Percentiles rank a stretch among this genome's conserved stretches.
These are phyloP conservation scores for Knufia petricola DNA, from an alignment of 2,329 filamentous ascomycete species.

Conservation along the genomic window DNA sequence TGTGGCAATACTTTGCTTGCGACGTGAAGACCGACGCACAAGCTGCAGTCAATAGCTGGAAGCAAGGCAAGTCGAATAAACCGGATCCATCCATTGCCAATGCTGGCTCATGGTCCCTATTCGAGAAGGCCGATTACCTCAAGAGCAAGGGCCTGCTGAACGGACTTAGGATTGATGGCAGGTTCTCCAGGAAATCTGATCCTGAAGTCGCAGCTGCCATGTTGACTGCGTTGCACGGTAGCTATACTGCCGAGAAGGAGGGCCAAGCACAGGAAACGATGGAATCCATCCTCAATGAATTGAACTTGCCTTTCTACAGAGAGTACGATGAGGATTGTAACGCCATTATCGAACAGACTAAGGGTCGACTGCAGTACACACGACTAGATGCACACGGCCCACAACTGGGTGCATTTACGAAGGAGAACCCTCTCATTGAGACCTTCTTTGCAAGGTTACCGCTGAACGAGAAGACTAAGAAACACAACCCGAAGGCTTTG, in stretches of 20 bases:
- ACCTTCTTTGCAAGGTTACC: constrained; percentile 89
- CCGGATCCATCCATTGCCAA: constrained; percentile 46
- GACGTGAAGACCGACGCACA: constrained; percentile 65
- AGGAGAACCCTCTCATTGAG: constrained; percentile 75
- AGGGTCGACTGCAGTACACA: constrained; percentile 89
- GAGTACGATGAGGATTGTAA: constrained; percentile 81
- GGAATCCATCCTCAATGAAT: constrained; percentile 60
- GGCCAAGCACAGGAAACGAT: constrained; percentile 44
- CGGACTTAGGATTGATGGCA: constrained; percentile 65
- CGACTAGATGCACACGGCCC: constrained; percentile 88
- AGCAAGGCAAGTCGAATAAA: constrained; percentile 47
- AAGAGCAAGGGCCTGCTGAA: constrained; percentile 60
- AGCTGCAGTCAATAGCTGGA: constrained; percentile 63
- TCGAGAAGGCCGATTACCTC: constrained; percentile 51
- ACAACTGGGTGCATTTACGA: constrained; percentile 68
- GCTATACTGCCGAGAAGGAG: constrained; percentile 46
- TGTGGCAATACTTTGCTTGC: constrained; percentile 91
- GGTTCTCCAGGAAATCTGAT: constrained; percentile 63
- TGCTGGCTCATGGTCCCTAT: constrained; percentile 44
- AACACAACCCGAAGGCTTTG: constrained; percentile 65
- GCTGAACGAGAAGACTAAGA: constrained; percentile 63
- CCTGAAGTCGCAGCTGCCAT: constrained; percentile 61
- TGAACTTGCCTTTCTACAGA: constrained; percentile 81
- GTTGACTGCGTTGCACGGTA: constrained; percentile 58
- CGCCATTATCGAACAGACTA: constrained; percentile 81